Conservation (phyloP, 2,329 filamentous ascomycete species). For the Ophiostoma fasciatum region DNA sequence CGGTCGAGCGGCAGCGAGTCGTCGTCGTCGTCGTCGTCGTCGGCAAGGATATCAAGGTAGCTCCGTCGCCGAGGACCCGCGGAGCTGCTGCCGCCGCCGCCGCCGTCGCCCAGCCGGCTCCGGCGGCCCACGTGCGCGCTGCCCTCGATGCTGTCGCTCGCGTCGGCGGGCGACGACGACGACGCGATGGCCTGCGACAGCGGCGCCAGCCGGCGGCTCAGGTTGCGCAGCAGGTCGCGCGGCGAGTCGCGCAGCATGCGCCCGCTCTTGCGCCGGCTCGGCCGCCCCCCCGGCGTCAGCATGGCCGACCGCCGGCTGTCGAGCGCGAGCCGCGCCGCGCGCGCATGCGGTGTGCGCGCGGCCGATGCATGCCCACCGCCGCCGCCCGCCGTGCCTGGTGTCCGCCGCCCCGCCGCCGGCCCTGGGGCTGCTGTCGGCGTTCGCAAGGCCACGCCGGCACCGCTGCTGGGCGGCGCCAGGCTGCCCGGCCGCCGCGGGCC, state of each 20-base stretch:
- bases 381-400: constrained; percentile 23
- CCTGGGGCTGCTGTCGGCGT: constrained; percentile 8
- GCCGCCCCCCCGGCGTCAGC: constrained; percentile 38
- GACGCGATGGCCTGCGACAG: constrained; percentile 27
- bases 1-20: constrained; percentile 34
- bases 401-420: too few species aligned
- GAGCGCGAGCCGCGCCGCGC: constrained; percentile 42
- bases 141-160: constrained; percentile 6
- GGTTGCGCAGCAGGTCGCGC: constrained; percentile 34
- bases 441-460: constrained; percentile 2
- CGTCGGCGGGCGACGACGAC: constrained; percentile 28
- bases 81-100: background rate
- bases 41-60: constrained; percentile 19
- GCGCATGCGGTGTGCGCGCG: constrained; percentile 42
- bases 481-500: background rate
- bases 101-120: background rate
- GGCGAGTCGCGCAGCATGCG: constrained; percentile 42
- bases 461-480: constrained; percentile 1
- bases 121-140: constrained; percentile 6
- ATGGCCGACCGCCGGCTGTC: constrained; percentile 43
- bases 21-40: constrained; percentile 33
- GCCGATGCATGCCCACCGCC: constrained; percentile 34
- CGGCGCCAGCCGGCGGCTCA: constrained; percentile 39
- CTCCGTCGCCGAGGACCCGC: background rate
- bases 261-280: constrained; percentile 39